Base-by-base conservation (phyloP, 2,329 filamentous ascomycete genomes). In the Pestalotiopsis sp. region DNA sequence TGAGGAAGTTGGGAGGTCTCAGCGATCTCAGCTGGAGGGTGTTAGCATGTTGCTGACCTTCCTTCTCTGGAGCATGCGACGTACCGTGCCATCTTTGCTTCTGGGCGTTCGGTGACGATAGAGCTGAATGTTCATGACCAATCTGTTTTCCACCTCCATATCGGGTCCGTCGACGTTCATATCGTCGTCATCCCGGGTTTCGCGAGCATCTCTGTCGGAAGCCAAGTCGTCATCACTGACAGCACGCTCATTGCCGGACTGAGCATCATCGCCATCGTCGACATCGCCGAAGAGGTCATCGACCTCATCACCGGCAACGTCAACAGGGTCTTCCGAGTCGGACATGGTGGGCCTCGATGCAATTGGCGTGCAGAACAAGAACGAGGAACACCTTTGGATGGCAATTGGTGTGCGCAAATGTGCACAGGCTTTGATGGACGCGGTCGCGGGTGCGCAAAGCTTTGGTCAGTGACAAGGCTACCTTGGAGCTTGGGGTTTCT, bases 1-100 rank as follows among this genome's bases (percentile, higher is more conserved):
- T 88, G 74, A 95, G 82, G 80, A 95, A 95, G 25, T 87, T 86
- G 38, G 93, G 93, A 2, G 95, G 85, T 72, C 90, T 91, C 74
- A 94, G 80, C 4, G 91, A 85, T 79, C 92, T 91, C 63, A 93
- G 83, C 91, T 93, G 72, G 63, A 79, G 73, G 31, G 20, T 39
- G 39, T 70, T 56, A 72, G 68, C 52, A 23, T 25, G 31, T 14
- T 20, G 31, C 0, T 31, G 13, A 41, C 6, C 27, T 14, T 14
- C 2, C 17, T 31, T 20, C n/a, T 39, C 59, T 17, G 12, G 23
- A 6, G 56, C 14, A 31, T 13, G 6, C 9, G 60, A 78, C 86
- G 74, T 82, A 94, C 92, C 78, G 89, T 88, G 75, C 90, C 90
- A 76, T 94, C 91, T 72, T 87, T 90, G 49, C 91, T 87, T 75